Percentiles rank a stretch among this genome's conserved stretches.
Conservation (phyloP, 2,329 filamentous ascomycete genomes). For the Drechslerella coelobrocha region DNA sequence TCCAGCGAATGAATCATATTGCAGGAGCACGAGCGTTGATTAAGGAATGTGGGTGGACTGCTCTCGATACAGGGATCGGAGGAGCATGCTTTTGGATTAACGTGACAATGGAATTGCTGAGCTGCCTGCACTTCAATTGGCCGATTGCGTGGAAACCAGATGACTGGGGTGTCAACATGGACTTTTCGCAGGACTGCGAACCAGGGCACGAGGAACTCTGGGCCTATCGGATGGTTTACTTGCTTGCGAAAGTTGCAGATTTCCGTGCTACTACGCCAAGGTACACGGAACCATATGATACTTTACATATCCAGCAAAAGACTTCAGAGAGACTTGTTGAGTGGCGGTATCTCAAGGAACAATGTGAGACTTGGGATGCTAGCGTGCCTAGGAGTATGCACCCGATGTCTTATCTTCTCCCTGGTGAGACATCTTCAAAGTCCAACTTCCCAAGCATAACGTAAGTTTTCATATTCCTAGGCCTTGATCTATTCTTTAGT, state of each 20-base stretch:
- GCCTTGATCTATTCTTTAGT: conserved; percentile 24
- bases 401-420: conserved; percentile 77
- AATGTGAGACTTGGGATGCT: conserved; percentile 83
- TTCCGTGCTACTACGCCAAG: conserved; percentile 72
- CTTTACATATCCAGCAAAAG: conserved; percentile 63
- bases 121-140: conserved; percentile 86
- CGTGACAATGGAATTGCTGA: conserved; percentile 86
- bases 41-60: conserved; percentile 88
- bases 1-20: conserved; percentile 87
- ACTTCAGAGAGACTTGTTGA: conserved; percentile 64
- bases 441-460: conserved; percentile 87
- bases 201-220: conserved; percentile 75
- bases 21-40: conserved; percentile 83
- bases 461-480: conserved; percentile 61
- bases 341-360: conserved; percentile 79
- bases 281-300: conserved; percentile 55
- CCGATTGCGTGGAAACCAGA: conserved; percentile 86
- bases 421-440: conserved; percentile 70
- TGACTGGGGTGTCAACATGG: conserved; percentile 84
- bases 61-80: conserved; percentile 77
- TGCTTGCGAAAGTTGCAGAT: conserved; percentile 84
- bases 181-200: conserved; percentile 67
- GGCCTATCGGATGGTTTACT: conserved; percentile 87
- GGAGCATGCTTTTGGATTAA: conserved; percentile 95
- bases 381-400: conserved; percentile 84